Evolutionary conservation across 2,329 filamentous ascomycete genomes (phyloP).

Genomic region (Gnomoniopsis sp.): DNA sequence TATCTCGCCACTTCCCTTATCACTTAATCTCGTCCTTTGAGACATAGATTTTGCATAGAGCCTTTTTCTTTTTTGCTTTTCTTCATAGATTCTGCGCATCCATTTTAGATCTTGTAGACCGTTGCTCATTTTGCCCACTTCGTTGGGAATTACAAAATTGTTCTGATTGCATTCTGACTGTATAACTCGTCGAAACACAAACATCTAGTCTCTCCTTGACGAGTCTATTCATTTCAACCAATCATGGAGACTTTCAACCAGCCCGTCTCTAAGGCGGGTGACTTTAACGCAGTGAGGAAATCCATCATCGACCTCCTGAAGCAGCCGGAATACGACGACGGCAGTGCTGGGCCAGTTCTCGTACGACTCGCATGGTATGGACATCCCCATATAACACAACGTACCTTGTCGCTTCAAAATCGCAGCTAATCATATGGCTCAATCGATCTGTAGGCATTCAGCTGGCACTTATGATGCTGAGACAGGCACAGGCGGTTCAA

Average conservation of each 20-base stretch:
- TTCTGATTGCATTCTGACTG: background rate
- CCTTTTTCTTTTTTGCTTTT: background rate
- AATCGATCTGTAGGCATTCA: conserved; percentile 47
- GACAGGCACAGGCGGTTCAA: conserved; percentile 60
- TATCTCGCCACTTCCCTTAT: conserved; percentile 6
- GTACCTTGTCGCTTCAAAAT: background rate
- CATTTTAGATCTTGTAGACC: background rate
- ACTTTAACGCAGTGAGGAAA: conserved; percentile 57
- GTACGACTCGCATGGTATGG: conserved; percentile 60
- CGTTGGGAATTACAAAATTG: background rate
- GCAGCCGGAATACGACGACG: conserved; percentile 63
- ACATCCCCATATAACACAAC: background rate
- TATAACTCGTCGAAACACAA: background rate
- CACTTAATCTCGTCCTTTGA: background rate
- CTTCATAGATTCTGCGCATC: background rate
- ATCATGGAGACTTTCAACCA: conserved; percentile 6
- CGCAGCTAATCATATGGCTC: background rate
- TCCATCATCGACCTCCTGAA: conserved; percentile 51
- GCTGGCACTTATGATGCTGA: conserved; percentile 58
- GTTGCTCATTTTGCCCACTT: background rate
- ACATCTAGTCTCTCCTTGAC: background rate
- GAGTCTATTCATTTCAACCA: background rate
- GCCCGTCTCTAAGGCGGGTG: conserved; percentile 40
- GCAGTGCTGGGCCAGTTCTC: conserved; percentile 60
- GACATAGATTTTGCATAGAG: background rate